These are phyloP conservation scores for Corymbia calophylla DNA, from an alignment of 441 rosid genomes.

Conservation along the genomic window DNA sequence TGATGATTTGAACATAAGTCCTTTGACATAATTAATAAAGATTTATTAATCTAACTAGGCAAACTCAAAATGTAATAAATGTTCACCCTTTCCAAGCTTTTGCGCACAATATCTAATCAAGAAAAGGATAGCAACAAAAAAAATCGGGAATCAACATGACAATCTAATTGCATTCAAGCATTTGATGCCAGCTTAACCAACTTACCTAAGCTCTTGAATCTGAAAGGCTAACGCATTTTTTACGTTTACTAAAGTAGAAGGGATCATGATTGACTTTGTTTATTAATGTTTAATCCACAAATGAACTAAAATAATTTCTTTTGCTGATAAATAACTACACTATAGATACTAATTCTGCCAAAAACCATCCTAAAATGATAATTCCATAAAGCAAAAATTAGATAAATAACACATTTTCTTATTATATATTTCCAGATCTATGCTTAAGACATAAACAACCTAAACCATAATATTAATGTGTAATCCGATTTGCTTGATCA, in stretches of 20 bases:
- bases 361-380: not conserved
- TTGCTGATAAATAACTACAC: not conserved
- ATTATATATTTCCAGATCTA: not conserved
- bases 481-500: not conserved
- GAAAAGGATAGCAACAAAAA: not conserved
- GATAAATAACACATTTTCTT: too few species aligned
- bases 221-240: not conserved
- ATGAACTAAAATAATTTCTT: not conserved
- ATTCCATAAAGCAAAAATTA: not conserved
- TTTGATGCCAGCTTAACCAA: not conserved
- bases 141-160: not conserved
- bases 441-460: not conserved
- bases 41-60: not conserved
- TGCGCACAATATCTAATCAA: not conserved
- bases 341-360: not conserved
- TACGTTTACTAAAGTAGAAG: not conserved
- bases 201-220: not conserved
- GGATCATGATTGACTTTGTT: not conserved
- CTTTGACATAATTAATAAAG: not conserved
- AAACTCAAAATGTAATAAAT: not conserved
- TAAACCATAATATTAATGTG: not conserved
- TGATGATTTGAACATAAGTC: too few species aligned
- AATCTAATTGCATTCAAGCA: not conserved
- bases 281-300: not conserved
- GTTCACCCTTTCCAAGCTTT: not conserved